Percentiles rank a stretch among this genome's conserved stretches.
phyloP scores from a whole-genome alignment of 257 asterid species.

The Nemophila menziesii region DNA sequence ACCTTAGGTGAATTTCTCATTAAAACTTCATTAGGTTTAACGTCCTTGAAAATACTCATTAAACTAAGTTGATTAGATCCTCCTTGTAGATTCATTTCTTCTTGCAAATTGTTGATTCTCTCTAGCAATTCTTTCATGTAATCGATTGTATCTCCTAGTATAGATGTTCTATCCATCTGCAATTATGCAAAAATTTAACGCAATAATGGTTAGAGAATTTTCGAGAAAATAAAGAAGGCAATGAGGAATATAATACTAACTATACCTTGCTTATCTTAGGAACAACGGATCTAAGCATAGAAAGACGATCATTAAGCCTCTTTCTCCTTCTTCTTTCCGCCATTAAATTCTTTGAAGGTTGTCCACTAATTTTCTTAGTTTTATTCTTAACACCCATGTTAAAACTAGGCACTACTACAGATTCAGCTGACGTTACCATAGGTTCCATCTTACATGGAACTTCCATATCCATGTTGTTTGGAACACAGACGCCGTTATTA shows the following conservation, averaged over 20 bases:
- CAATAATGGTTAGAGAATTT: neutral
- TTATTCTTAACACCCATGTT: conserved; percentile 22
- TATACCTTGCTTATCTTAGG: conserved; percentile 86
- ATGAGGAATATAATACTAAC: neutral
- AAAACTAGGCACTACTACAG: conserved; percentile 11
- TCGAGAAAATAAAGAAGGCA: neutral
- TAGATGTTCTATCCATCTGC: conserved; percentile 87
- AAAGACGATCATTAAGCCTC: conserved; percentile 71
- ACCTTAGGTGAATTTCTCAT: conserved; percentile 74
- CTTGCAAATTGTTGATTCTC: conserved; percentile 44
- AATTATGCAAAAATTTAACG: neutral
- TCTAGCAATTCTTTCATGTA: conserved; percentile 67
- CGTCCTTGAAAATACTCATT: conserved; percentile 37
- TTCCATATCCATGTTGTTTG: conserved; percentile 13
- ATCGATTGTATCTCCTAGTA: conserved; percentile 78
- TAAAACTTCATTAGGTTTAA: conserved; percentile 35
- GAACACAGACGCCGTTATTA: conserved; percentile 8
- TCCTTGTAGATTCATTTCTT: conserved; percentile 32
- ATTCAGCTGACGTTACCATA: conserved; percentile 13
- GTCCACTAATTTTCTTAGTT: conserved; percentile 36
- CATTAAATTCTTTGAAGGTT: conserved; percentile 74
- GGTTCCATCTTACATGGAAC: conserved; percentile 25
- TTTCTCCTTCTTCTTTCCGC: conserved; percentile 81
- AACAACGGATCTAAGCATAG: conserved; percentile 80
- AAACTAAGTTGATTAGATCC: conserved; percentile 25